Percentiles rank a stretch among this genome's conserved stretches.
These are phyloP conservation scores for Geum urbanum DNA, from an alignment of 306 rosid species.

Conservation along the genomic window DNA sequence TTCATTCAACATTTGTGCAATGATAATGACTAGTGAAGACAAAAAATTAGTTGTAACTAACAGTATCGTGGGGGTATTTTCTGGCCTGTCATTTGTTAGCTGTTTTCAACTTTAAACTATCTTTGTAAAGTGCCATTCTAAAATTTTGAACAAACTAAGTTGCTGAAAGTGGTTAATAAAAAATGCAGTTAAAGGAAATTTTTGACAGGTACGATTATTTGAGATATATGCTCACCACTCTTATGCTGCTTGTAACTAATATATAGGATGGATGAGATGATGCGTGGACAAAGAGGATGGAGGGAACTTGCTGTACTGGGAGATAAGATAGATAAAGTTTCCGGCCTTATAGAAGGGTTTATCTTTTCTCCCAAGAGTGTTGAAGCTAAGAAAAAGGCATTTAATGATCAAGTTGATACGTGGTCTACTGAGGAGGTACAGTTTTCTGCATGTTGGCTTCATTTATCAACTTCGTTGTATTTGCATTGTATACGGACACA, in stretches of 20 bases:
- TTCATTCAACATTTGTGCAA: not conserved
- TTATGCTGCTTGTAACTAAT: constrained; percentile 18
- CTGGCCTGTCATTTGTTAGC: not conserved
- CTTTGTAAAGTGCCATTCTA: not conserved
- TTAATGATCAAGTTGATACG: constrained; percentile 41
- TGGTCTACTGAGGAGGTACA: constrained; percentile 94
- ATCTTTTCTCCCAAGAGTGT: constrained; percentile 68
- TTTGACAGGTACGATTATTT: constrained; percentile 21
- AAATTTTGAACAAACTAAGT: not conserved
- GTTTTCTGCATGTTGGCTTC: constrained; percentile 19
- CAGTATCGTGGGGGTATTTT: not conserved
- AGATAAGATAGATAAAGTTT: constrained; percentile 72
- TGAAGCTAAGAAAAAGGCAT: constrained; percentile 33
- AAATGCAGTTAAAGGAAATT: not conserved
- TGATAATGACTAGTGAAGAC: not conserved
- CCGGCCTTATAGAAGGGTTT: constrained; percentile 78
- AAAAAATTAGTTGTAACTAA: not conserved
- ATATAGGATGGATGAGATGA: constrained; percentile 97
- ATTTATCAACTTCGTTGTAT: not conserved
- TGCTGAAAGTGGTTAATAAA: not conserved
- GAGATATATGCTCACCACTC: constrained; percentile 19
- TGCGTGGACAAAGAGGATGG: constrained; percentile 96
- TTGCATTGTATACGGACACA: not conserved
- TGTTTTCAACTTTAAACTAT: not conserved
- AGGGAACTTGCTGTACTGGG: constrained; percentile 89